Conservation (phyloP, 2,329 filamentous ascomycete genomes). For the Botrytis porri region DNA sequence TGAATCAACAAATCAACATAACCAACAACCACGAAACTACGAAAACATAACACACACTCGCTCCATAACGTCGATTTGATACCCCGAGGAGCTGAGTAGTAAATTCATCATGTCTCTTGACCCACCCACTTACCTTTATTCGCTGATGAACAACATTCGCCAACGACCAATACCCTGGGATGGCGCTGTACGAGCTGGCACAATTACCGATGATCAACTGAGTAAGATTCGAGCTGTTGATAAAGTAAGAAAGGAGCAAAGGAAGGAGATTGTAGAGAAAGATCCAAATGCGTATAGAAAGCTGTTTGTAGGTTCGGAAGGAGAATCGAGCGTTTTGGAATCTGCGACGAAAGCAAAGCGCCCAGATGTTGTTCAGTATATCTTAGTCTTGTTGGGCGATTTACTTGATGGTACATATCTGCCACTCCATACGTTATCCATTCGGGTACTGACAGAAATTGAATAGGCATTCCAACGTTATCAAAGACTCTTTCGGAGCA, state of each 20-base stretch:
- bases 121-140: slow-evolving; percentile 81
- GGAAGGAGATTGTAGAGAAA: slow-evolving; percentile 74
- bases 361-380: slow-evolving; percentile 89
- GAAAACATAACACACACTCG: slow-evolving; percentile 8
- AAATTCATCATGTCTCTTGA: slow-evolving; percentile 74
- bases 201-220: slow-evolving; percentile 89
- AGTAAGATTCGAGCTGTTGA: slow-evolving; percentile 96
- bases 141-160: slow-evolving; percentile 95
- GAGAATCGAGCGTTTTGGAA: slow-evolving; percentile 71
- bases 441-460: slow-evolving; percentile 16
- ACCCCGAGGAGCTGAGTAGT: slow-evolving; percentile 19
- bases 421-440: background rate
- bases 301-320: slow-evolving; percentile 75
- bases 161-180: slow-evolving; percentile 97
- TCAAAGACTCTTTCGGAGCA: slow-evolving; percentile 73
- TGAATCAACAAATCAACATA: slow-evolving; percentile 18
- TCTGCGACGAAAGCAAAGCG: slow-evolving; percentile 68
- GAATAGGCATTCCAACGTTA: slow-evolving; percentile 72
- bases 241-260: slow-evolving; percentile 90
- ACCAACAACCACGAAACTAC: slow-evolving; percentile 13
- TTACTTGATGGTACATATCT: slow-evolving; percentile 69
- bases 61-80: slow-evolving; percentile 18
- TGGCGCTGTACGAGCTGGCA: slow-evolving; percentile 87
- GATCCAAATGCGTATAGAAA: slow-evolving; percentile 77
- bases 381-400: slow-evolving; percentile 84